Evolutionary conservation across 2,329 filamentous ascomycete genomes (phyloP).

Genomic region (Penicillium paneum): DNA sequence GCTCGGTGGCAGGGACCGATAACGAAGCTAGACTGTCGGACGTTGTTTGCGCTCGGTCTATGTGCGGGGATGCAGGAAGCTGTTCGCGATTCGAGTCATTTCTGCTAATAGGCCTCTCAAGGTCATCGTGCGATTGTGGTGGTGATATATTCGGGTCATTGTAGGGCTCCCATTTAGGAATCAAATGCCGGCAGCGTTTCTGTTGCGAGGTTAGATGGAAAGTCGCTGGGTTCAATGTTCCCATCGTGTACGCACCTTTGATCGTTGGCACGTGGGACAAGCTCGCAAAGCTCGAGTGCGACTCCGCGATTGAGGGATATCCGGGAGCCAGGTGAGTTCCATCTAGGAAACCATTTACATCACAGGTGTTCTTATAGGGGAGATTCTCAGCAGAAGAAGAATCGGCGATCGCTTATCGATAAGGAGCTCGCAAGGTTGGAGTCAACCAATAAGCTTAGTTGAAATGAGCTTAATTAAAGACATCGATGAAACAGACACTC

Average conservation of each 20-base stretch:
- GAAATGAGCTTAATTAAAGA: too few species aligned
- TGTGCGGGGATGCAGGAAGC: neutral
- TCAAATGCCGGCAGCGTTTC: constrained; percentile 36
- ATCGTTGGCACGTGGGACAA: constrained; percentile 33
- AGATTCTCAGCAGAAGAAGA: neutral
- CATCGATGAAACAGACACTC: neutral
- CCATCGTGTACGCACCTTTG: constrained; percentile 25
- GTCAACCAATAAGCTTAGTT: neutral
- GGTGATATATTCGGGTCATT: neutral
- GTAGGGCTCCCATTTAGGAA: constrained; percentile 9
- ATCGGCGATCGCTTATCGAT: constrained; percentile 12
- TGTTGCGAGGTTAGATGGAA: constrained; percentile 10
- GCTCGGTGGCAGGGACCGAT: constrained; percentile 21
- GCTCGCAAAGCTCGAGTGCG: constrained; percentile 31
- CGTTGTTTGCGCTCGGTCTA: neutral
- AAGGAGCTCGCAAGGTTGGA: neutral
- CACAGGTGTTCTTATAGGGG: neutral
- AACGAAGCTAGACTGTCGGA: constrained; percentile 8
- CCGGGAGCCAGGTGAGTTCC: constrained; percentile 37
- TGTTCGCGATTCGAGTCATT: neutral
- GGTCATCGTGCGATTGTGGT: neutral
- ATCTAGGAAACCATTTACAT: constrained; percentile 15
- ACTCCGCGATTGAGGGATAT: constrained; percentile 34
- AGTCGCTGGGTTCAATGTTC: neutral
- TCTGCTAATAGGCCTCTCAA: neutral